Percentiles rank a stretch among this genome's conserved stretches.
phyloP scores from a whole-genome alignment of 306 rosid species.

The Prunus fruticosa region DNA sequence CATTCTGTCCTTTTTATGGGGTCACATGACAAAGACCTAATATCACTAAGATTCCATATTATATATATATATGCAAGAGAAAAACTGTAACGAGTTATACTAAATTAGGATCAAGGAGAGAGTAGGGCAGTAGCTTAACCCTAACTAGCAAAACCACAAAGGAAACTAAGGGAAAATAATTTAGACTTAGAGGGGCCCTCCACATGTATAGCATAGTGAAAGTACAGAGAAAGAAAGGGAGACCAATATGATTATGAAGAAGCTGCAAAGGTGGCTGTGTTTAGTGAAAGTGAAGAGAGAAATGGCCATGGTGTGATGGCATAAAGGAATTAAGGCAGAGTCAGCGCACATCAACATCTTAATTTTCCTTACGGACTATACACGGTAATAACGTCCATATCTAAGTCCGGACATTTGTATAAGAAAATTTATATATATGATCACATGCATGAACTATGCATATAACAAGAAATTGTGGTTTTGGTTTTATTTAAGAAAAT shows the following conservation, averaged over 20 bases:
- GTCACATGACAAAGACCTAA: not conserved
- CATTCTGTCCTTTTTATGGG: not conserved
- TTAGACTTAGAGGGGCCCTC: constrained; percentile 10
- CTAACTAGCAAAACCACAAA: not conserved
- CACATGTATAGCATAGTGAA: constrained; percentile 19
- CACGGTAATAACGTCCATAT: no score
- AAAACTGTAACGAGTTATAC: not conserved
- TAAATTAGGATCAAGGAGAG: not conserved
- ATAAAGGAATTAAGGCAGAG: constrained; percentile 22
- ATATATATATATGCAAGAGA: not conserved
- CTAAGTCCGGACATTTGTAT: accelerated
- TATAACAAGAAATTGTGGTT: no score
- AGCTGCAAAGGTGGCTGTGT: constrained; percentile 24
- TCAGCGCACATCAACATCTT: constrained; percentile 25
- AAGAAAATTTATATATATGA: no score
- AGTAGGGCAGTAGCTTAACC: not conserved
- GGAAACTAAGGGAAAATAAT: not conserved
- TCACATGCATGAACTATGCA: no score
- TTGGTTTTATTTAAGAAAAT: no score
- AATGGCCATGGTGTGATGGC: constrained; percentile 1
- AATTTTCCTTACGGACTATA: not conserved
- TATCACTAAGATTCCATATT: not conserved
- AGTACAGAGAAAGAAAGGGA: constrained; percentile 17
- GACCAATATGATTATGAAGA: constrained; percentile 29
- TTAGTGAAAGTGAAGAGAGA: constrained; percentile 32